phyloP scores from a whole-genome alignment of 1,284 basidiomycete genomes.

The Peniophora sp. region DNA sequence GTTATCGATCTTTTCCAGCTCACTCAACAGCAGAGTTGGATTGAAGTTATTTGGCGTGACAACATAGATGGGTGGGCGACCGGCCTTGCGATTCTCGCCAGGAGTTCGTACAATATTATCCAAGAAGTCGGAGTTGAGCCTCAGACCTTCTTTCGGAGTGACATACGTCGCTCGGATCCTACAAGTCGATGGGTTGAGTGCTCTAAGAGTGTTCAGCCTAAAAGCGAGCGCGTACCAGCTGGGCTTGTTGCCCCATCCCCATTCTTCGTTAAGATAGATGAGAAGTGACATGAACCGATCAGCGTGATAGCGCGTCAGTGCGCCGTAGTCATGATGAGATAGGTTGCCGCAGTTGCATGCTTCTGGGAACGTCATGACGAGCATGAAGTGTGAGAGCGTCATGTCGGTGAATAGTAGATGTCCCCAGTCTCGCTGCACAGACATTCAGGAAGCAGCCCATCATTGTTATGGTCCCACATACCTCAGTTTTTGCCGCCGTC shows the following conservation, averaged over 20 bases:
- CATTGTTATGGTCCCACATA: neutral
- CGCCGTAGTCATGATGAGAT: constrained; percentile 22
- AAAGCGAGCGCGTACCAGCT: constrained; percentile 3
- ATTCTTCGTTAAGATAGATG: constrained; percentile 9
- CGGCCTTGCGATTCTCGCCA: neutral
- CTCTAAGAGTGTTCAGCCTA: neutral
- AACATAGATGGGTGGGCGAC: constrained; percentile 17
- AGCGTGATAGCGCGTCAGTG: constrained; percentile 22
- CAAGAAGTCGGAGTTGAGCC: neutral
- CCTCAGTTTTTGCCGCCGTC: constrained; percentile 13
- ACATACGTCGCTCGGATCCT: constrained; percentile 10
- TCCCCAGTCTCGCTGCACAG: constrained; percentile 21
- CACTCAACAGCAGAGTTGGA: constrained; percentile 16
- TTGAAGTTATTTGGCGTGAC: constrained; percentile 18
- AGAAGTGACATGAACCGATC: constrained; percentile 22
- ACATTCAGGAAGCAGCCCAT: neutral
- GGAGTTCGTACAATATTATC: neutral
- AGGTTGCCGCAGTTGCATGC: constrained; percentile 18
- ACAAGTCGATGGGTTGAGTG: neutral
- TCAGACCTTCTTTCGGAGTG: neutral
- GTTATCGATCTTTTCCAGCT: constrained; percentile 23
- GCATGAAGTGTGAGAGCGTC: constrained; percentile 17
- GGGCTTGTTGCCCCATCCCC: constrained; percentile 5
- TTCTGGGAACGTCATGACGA: constrained; percentile 20
- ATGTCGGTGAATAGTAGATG: constrained; percentile 21